Evolutionary conservation across 2,329 filamentous ascomycete genomes (phyloP).

Genomic region (Diplodia seriata): DNA sequence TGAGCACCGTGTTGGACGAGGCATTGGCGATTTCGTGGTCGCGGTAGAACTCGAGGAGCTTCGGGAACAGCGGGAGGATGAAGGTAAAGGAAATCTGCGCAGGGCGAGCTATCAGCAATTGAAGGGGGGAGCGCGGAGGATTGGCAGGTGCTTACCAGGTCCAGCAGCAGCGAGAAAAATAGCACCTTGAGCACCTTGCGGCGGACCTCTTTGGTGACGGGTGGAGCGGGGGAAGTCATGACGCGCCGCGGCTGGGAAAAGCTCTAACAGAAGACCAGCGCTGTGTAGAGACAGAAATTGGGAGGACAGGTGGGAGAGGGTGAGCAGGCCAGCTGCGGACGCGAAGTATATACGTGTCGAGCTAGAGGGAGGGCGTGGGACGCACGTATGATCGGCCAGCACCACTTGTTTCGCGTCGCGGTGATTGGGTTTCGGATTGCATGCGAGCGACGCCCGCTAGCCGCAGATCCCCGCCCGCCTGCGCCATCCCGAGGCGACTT

Average conservation of each 20-base stretch:
- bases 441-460: constrained; percentile 19
- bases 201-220: constrained; percentile 59
- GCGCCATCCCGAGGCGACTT: constrained; percentile 25
- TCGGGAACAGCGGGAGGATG: constrained; percentile 94
- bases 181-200: constrained; percentile 87
- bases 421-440: constrained; percentile 18
- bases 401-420: constrained; percentile 17
- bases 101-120: neutral
- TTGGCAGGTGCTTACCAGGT: constrained; percentile 68
- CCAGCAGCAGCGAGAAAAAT: constrained; percentile 86
- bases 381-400: constrained; percentile 24
- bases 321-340: constrained; percentile 1
- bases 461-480: constrained; percentile 25
- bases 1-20: constrained; percentile 69
- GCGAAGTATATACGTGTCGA: constrained; percentile 22
- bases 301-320: neutral
- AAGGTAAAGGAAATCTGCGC: constrained; percentile 96
- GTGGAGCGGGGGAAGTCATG: constrained; percentile 35
- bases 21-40: constrained; percentile 71
- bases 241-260: neutral
- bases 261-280: neutral
- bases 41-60: constrained; percentile 94
- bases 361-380: too few species aligned
- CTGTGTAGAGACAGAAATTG: neutral
- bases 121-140: neutral